phyloP scores from a whole-genome alignment of 495 filamentous ascomycete species.

The Aspergillus mulundensis region DNA sequence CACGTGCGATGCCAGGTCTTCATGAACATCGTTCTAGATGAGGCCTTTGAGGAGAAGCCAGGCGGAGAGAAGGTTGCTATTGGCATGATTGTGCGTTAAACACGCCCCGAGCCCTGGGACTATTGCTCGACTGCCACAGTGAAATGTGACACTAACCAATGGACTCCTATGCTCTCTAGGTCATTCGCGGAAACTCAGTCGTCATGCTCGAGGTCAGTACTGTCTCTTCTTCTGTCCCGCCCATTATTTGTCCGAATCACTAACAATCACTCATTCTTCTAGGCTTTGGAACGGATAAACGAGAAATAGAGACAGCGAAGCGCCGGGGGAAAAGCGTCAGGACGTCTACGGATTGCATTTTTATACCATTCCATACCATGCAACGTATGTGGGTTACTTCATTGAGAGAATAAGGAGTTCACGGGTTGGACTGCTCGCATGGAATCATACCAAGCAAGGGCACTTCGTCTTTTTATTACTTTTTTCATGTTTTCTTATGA shows the following conservation, averaged over 20 bases:
- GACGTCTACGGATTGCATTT: slow-evolving; percentile 6
- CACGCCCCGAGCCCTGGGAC: background rate
- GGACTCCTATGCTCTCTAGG: slow-evolving; percentile 26
- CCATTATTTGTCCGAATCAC: background rate
- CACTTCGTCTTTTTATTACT: slow-evolving; percentile 18
- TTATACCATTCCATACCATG: slow-evolving; percentile 15
- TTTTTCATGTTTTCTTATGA: slow-evolving; percentile 25
- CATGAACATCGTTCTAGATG: slow-evolving; percentile 96
- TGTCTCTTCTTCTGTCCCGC: background rate
- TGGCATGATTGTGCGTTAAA: slow-evolving; percentile 81
- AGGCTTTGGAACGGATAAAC: slow-evolving; percentile 60
- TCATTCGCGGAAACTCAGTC: slow-evolving; percentile 90
- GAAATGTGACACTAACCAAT: background rate
- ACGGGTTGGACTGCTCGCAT: slow-evolving; percentile 39
- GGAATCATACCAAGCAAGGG: slow-evolving; percentile 23
- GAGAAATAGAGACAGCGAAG: slow-evolving; percentile 33
- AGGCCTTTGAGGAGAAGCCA: slow-evolving; percentile 92
- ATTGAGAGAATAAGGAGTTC: slow-evolving; percentile 37
- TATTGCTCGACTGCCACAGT: background rate
- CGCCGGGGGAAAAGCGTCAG: slow-evolving; percentile 18
- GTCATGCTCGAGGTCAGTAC: slow-evolving; percentile 82
- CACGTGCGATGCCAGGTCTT: slow-evolving; percentile 64
- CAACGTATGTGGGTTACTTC: slow-evolving; percentile 14
- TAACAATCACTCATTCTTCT: slow-evolving; percentile 20
- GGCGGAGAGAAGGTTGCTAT: slow-evolving; percentile 87